phyloP scores from a whole-genome alignment of 495 filamentous ascomycete species.

The Aspergillus saccharolyticus region DNA sequence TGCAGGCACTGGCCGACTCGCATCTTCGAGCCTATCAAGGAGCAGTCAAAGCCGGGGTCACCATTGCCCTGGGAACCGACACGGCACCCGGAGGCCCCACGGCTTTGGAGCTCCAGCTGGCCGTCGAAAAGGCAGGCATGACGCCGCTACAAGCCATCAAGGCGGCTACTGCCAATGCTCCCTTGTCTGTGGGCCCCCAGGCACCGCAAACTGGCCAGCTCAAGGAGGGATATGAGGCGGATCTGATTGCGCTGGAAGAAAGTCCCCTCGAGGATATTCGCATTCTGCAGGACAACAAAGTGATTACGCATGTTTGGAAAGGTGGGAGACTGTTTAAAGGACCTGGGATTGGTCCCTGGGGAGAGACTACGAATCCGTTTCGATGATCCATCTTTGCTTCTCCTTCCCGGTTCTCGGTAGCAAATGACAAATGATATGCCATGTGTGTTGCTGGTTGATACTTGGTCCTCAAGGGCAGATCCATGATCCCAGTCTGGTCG shows the following conservation, averaged over 20 bases:
- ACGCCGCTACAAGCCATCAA: background rate
- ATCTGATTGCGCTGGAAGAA: conserved; percentile 1
- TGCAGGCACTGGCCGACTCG: background rate
- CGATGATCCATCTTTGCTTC: too few species aligned
- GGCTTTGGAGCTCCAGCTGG: background rate
- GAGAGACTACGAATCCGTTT: background rate
- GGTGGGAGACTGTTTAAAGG: background rate
- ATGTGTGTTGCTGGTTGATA: too few species aligned
- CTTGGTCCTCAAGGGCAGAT: too few species aligned
- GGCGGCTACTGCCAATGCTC: background rate
- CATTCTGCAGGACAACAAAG: background rate
- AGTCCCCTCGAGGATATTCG: background rate
- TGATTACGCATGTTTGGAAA: conserved; percentile 1
- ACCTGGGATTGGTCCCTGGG: background rate
- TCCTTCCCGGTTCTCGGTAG: too few species aligned
- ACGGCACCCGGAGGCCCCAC: background rate
- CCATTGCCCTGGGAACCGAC: background rate
- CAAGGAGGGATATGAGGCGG: background rate
- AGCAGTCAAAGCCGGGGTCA: background rate
- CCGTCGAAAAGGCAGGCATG: conserved; percentile 3
- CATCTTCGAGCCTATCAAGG: background rate
- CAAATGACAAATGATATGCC: too few species aligned
- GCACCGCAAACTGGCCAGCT: background rate
- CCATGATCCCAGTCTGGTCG: background rate
- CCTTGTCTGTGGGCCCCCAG: background rate